phyloP scores from a whole-genome alignment of 2,329 filamentous ascomycete species.

The Claviceps sp. region DNA sequence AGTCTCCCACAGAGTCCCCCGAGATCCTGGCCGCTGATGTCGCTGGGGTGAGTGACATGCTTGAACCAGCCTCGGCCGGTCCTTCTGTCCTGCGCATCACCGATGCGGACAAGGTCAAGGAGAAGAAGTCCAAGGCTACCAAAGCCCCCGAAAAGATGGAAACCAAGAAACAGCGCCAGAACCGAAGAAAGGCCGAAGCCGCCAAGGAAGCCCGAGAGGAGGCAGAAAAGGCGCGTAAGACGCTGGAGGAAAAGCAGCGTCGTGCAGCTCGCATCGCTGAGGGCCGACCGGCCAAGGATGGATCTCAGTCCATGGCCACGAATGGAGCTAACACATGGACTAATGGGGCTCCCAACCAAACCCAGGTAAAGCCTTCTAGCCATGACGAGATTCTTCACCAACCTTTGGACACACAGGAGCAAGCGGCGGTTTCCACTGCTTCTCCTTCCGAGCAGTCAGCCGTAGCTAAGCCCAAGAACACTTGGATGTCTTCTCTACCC shows the following conservation, averaged over 20 bases:
- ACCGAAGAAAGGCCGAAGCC: conserved; percentile 75
- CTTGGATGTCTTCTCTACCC: conserved; percentile 38
- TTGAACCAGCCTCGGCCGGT: conserved; percentile 55
- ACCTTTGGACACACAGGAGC: conserved; percentile 46
- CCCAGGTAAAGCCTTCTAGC: conserved; percentile 18
- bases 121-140: conserved; percentile 48
- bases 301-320: conserved; percentile 43
- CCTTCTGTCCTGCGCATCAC: conserved; percentile 71
- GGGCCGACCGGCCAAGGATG: conserved; percentile 72
- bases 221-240: conserved; percentile 65
- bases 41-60: conserved; percentile 79
- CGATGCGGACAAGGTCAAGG: conserved; percentile 47
- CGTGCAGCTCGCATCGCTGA: conserved; percentile 70
- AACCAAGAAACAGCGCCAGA: conserved; percentile 92
- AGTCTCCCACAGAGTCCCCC: conserved; percentile 58
- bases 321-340: conserved; percentile 32
- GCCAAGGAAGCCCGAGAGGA: conserved; percentile 63
- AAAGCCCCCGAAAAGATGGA: conserved; percentile 56
- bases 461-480: conserved; percentile 20
- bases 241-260: conserved; percentile 68
- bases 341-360: conserved; percentile 21
- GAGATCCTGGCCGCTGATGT: conserved; percentile 41
- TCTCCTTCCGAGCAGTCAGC: conserved; percentile 20
- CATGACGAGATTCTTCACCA: conserved; percentile 24
- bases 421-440: conserved; percentile 13